A percentile compares a stretch with the other conserved stretches of the same genome.
phyloP scores from a whole-genome alignment of 148 eudicot genomes.

The Rhododendron mucronatum region DNA sequence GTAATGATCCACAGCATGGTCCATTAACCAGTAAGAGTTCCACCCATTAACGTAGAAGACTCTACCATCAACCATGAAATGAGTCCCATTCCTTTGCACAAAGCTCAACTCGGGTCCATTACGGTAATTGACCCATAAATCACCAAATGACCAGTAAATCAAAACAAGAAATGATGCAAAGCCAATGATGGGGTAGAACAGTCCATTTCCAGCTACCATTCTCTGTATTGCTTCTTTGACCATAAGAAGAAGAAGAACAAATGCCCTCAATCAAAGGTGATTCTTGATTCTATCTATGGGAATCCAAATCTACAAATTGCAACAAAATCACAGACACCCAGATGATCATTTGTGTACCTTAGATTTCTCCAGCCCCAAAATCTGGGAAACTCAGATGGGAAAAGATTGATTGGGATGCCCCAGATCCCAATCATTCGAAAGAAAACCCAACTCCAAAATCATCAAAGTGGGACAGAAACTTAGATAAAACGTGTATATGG shows the following conservation, averaged over 20 bases:
- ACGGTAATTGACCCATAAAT: slow-evolving; percentile 31
- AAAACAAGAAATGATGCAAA: slow-evolving; percentile 50
- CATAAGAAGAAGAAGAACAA: slow-evolving; percentile 13
- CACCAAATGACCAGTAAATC: slow-evolving; percentile 76
- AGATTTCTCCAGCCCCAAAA: slow-evolving; percentile 11
- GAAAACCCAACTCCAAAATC: neutral
- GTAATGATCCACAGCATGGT: slow-evolving; percentile 64
- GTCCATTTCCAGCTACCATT: slow-evolving; percentile 54
- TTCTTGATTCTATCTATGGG: neutral
- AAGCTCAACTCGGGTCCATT: slow-evolving; percentile 42
- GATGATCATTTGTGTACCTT: neutral
- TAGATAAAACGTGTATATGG: neutral
- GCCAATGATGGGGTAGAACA: slow-evolving; percentile 62
- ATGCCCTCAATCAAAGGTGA: neutral
- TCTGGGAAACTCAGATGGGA: neutral
- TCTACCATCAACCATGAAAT: slow-evolving; percentile 65
- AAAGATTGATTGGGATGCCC: slow-evolving; percentile 17
- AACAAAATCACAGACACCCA: neutral
- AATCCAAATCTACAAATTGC: neutral
- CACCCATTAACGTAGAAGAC: slow-evolving; percentile 85
- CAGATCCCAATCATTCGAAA: slow-evolving; percentile 17
- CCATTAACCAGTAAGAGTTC: slow-evolving; percentile 99
- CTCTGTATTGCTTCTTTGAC: slow-evolving; percentile 21
- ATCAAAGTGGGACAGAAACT: slow-evolving; percentile 7
- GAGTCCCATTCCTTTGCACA: slow-evolving; percentile 79